Evolutionary conservation across 805 yeast genomes (phyloP), one percentile per base, ranked within the genome.

Genomic region (Sugiyamaella valdiviana): DNA sequence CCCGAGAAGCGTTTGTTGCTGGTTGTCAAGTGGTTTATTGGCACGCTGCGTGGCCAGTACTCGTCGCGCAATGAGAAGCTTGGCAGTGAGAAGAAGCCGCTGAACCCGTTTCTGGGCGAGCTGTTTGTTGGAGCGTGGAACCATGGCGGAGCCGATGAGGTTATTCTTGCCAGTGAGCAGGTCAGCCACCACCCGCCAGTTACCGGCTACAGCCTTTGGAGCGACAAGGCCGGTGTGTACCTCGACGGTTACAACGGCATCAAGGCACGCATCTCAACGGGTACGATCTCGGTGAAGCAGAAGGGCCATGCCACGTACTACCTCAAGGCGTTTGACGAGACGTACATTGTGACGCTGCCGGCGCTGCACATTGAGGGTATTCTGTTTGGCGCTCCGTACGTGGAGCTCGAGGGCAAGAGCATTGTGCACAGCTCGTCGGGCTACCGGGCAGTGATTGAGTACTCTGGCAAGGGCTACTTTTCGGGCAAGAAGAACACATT

Each of bases 161-260:
- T 96, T 21, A 68, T 80, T 10, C 72, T 91, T 62, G 69, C 88
- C 47, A 79, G 90, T 54, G 99, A 93, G 68, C 99, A 93, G 69
- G 97, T 93, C 12, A 82, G 90, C 53, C 99, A 93, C 69, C 99
- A 93, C 66, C 99, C 99, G 15, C 98, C 99, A 21, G 83, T 85
- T 32, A 90, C 98, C n/a, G 97, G 93, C 5, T 93, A 89, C 64
- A 78, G 89, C 39, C 77, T 93, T 48, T 70, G 78, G 61, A 89
- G 89, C 64, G 85, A 81, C 53, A 78, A 79, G 59, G 75, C 83
- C 64, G 75, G 82, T 29, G 82, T 83, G 21, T 68, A 72, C 38
- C 72, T 89, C 53, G 85, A 90, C 66, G 99, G 99, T 46, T 91
- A 87, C 70, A 90, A 86, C 62, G 91, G 91, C 36, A 79, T 91